phyloP scores from a whole-genome alignment of 805 yeast species.

The Metschnikowia amazonensis region DNA sequence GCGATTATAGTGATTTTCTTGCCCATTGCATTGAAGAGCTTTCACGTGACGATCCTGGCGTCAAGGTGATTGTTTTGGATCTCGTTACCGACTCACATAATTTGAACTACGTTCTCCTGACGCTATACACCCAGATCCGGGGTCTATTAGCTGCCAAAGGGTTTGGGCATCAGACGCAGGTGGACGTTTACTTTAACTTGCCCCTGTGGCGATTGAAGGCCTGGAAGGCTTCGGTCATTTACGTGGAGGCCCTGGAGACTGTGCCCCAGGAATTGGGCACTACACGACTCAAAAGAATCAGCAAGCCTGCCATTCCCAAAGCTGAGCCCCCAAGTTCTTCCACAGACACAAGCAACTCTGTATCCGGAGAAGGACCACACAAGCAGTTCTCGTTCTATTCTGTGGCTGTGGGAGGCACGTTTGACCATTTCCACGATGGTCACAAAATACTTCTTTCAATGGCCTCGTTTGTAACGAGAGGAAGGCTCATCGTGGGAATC shows the following conservation, averaged over 20 bases:
- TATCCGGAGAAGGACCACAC: not conserved
- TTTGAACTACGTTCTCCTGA: conserved; percentile 28
- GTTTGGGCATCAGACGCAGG: not conserved
- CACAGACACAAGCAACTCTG: too few relatives aligned
- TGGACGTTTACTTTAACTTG: not conserved
- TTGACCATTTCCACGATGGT: conserved; percentile 95
- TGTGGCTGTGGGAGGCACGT: conserved; percentile 88
- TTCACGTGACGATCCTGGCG: not conserved
- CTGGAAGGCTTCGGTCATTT: not conserved
- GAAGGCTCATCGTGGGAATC: conserved; percentile 69
- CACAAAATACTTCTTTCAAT: conserved; percentile 81
- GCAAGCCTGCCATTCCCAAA: too few relatives aligned
- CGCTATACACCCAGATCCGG: conserved; percentile 24
- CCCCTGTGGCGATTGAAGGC: conserved; percentile 1
- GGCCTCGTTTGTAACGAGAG: conserved; percentile 57
- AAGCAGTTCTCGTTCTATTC: not conserved
- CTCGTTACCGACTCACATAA: conserved; percentile 20
- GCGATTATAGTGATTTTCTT: conserved; percentile 13
- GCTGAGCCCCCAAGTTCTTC: too few relatives aligned
- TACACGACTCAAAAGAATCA: not conserved
- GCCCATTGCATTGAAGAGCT: conserved; percentile 4
- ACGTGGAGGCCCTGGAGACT: conserved; percentile 1
- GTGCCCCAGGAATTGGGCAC: not conserved
- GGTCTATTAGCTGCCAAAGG: not conserved
- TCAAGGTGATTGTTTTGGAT: conserved; percentile 26